Base-by-base conservation (phyloP, 208 protist species). In the Lotmaria passim region DNA sequence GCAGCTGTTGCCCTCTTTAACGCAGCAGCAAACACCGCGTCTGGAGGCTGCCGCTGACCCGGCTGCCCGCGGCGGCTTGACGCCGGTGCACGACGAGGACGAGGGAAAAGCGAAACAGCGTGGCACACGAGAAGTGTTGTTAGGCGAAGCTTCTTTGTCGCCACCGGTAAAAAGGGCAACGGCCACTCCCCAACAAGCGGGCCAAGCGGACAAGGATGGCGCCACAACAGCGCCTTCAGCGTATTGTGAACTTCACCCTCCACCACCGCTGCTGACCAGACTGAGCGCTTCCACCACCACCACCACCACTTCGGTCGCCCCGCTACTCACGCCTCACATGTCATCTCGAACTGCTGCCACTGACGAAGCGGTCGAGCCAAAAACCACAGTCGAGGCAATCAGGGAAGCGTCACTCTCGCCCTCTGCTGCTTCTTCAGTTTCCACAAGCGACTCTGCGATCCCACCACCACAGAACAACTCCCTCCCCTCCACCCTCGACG, bases 401-500 rank as follows among this genome's bases (percentile, higher is more conserved):
- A 30, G 12, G 6, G 50, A 59, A 7, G 33, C 31, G n/a, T 21
- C 31, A 31, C 33, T 26, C 19, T 19, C 7, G 31, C 38, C 66
- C 21, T 46, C 44, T 17, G 36, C 43, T 23, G 23, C 21, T 15
- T 36, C 43, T 23, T 36, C 21, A 12, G n/a, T 24, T 7, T 6
- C 26, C 21, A 21, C 39, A 7, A 23, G 21, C 39, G 26, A 48
- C 39, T 36, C 56, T 1, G 56, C 57, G 24, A 34, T 12, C 5
- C 0, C 28, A 2, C 41, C 39, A 23, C 41, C 57, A 2, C 36
- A 48, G 14, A 15, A 24, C 17, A 43, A 30, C 39, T 76, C 70
- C 41, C 70, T 76, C 28, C 63, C 70, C 31, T 76, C 70, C 33
- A 76, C 70, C 11, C 33, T 70, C n/a, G 70, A 76, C 28, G 70